Conservation (phyloP, 1,139 yeast genomes). For the Candida buenavistaensis region DNA sequence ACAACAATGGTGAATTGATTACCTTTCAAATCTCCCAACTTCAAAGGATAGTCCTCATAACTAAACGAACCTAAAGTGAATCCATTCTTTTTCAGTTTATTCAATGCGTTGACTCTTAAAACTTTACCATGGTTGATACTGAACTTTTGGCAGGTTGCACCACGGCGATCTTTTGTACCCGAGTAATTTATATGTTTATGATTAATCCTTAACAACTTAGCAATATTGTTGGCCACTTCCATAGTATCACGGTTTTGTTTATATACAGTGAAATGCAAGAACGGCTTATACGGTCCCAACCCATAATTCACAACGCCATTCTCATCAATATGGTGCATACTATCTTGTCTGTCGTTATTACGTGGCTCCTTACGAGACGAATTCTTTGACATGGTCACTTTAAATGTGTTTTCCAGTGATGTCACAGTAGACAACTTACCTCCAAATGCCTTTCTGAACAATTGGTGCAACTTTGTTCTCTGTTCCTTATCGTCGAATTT, state of each 20-base stretch:
- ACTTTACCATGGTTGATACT: constrained; percentile 71
- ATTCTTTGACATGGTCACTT: constrained; percentile 50
- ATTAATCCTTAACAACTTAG: constrained; percentile 73
- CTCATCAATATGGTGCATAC: constrained; percentile 51
- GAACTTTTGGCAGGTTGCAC: constrained; percentile 86
- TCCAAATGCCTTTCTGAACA: constrained; percentile 71
- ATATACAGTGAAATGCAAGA: constrained; percentile 75
- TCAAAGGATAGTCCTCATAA: constrained; percentile 63
- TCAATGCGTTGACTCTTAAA: constrained; percentile 76
- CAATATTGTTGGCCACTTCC: constrained; percentile 81
- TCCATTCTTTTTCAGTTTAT: constrained; percentile 67
- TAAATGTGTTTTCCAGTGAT: constrained; percentile 63
- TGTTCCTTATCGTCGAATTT: constrained; percentile 64
- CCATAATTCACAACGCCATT: constrained; percentile 53
- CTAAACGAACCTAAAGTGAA: constrained; percentile 74
- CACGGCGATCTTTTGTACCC: constrained; percentile 97
- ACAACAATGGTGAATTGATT: constrained; percentile 85
- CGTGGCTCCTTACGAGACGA: constrained; percentile 13
- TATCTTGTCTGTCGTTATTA: constrained; percentile 36
- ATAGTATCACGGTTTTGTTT: constrained; percentile 96
- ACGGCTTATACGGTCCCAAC: constrained; percentile 68
- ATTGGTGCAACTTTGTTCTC: constrained; percentile 76
- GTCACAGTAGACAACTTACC: constrained; percentile 80
- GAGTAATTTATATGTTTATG: constrained; percentile 74
- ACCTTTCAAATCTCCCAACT: constrained; percentile 82